Evolutionary conservation across 1,284 basidiomycete genomes (phyloP), one percentile per base, ranked within the genome.

Genomic region (Cryptococcus floricola): DNA sequence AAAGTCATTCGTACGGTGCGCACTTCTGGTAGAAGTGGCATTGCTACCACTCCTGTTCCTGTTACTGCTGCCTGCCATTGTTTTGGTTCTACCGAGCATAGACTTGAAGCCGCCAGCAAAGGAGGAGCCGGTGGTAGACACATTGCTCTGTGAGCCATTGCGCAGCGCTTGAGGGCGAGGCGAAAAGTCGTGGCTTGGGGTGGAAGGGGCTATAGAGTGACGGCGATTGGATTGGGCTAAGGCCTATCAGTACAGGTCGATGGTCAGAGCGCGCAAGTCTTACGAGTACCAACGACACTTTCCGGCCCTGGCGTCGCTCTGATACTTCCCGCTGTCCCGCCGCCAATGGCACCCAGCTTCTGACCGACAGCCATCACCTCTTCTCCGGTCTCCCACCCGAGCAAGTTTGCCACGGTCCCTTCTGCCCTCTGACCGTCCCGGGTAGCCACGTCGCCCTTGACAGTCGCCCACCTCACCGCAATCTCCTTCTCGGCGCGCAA

Each of bases 91-190:
- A 8, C 71, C 68, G 4, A 78, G 65, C 66, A 77, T 75, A 12
- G 75, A 77, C 59, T 78, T 78, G 53, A 78, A 52, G 5, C 75
- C 76, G 28, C 73, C 69, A 4, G 70, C 60, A 39, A 74, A 73
- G 2, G 59, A 58, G 3, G 57, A 48, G 4, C 45, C 23, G 34
- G 52, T 8, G 42, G 51, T 39, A 27, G 9, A 47, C 10, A 59
- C 48, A 50, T 61, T 67, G 39, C 54, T 53, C 5, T 60, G 61
- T 2, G 71, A 70, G 0, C 71, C 70, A 53, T 74, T 73, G 7
- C 64, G 53, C 8, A 58, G 23, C 12, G 50, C 39, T 31, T 25
- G 31, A 6, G 69, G 66, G 23, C 63, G 68, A 39, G 68, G 69
- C 4, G 65, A 66, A 44, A 72, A 70, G 54, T 74, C 71, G 46